Percentiles rank a stretch among this genome's conserved stretches.
Evolutionary conservation across 495 filamentous ascomycete species (phyloP).

Genomic region (Usnea hakonensis): DNA sequence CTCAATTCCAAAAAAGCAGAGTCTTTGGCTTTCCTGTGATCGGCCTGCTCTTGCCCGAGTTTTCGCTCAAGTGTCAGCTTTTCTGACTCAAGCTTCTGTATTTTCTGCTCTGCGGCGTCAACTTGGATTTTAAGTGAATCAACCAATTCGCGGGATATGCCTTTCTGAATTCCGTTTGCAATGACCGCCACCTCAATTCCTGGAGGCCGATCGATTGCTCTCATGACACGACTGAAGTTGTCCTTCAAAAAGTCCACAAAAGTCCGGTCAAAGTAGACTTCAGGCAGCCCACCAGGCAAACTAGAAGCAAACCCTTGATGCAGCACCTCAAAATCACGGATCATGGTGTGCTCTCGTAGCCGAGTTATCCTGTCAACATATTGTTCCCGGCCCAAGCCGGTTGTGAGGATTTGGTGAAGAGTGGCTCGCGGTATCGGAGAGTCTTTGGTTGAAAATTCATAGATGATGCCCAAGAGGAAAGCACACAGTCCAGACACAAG

Average conservation of each 20-base stretch:
- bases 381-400: constrained; percentile 74
- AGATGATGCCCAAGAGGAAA: constrained; percentile 77
- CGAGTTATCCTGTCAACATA: constrained; percentile 80
- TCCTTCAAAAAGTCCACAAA: constrained; percentile 96
- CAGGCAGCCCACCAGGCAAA: constrained; percentile 57
- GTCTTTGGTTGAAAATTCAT: constrained; percentile 97
- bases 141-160: constrained; percentile 72
- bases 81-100: constrained; percentile 62
- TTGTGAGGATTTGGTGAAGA: constrained; percentile 70
- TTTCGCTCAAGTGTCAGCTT: constrained; percentile 58
- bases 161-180: constrained; percentile 71
- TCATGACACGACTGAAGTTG: constrained; percentile 77
- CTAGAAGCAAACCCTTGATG: constrained; percentile 55
- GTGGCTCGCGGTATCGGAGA: constrained; percentile 81
- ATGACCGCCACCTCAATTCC: constrained; percentile 73
- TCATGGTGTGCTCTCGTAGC: constrained; percentile 68
- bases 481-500: constrained; percentile 77
- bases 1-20: constrained; percentile 54
- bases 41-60: constrained; percentile 68
- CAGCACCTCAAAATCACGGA: constrained; percentile 87
- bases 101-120: constrained; percentile 58
- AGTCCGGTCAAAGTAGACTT: constrained; percentile 74
- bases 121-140: constrained; percentile 74
- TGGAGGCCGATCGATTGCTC: constrained; percentile 88
- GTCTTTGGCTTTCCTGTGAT: constrained; percentile 67